Conservation (phyloP, 805 yeast genomes). For the Yamadazyma sp. region DNA sequence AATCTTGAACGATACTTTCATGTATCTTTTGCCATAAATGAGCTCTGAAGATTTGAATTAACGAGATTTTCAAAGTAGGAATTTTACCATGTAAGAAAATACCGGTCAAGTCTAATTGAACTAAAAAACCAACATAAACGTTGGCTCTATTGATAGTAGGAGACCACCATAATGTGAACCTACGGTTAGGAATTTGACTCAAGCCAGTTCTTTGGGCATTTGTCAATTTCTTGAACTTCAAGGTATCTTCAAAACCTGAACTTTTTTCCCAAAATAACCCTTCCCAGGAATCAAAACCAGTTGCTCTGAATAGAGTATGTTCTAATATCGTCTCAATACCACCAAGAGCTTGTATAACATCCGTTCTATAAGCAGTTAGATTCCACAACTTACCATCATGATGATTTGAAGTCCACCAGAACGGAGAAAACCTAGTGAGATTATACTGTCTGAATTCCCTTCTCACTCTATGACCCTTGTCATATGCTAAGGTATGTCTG, state of each 20-base stretch:
- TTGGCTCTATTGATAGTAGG: slow-evolving; percentile 98
- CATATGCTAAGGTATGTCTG: slow-evolving; percentile 90
- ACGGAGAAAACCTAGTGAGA: slow-evolving; percentile 74
- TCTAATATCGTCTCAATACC: slow-evolving; percentile 96
- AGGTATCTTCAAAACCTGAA: slow-evolving; percentile 93
- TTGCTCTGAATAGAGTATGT: slow-evolving; percentile 92
- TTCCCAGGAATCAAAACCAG: slow-evolving; percentile 98
- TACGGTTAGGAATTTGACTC: slow-evolving; percentile 94
- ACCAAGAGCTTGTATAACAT: slow-evolving; percentile 95
- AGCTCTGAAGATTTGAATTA: slow-evolving; percentile 94
- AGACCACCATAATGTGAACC: slow-evolving; percentile 99
- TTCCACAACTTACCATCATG: slow-evolving; percentile 98
- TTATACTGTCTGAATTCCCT: slow-evolving; percentile 75
- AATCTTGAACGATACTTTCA: slow-evolving; percentile 89
- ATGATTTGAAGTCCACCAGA: slow-evolving; percentile 93
- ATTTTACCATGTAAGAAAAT: slow-evolving; percentile 96
- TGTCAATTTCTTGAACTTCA: slow-evolving; percentile 91
- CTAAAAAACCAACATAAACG: slow-evolving; percentile 95
- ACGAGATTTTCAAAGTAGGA: slow-evolving; percentile 92
- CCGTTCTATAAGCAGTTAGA: slow-evolving; percentile 86
- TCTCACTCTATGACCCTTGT: slow-evolving; percentile 87
- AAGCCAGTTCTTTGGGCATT: slow-evolving; percentile 97
- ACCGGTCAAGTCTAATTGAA: slow-evolving; percentile 94
- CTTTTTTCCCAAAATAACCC: slow-evolving; percentile 98
- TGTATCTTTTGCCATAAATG: slow-evolving; percentile 99